A percentile compares a stretch with the other conserved stretches of the same genome.
phyloP scores from a whole-genome alignment of 169 alveolate genomes.

The Eimeria tenella region DNA sequence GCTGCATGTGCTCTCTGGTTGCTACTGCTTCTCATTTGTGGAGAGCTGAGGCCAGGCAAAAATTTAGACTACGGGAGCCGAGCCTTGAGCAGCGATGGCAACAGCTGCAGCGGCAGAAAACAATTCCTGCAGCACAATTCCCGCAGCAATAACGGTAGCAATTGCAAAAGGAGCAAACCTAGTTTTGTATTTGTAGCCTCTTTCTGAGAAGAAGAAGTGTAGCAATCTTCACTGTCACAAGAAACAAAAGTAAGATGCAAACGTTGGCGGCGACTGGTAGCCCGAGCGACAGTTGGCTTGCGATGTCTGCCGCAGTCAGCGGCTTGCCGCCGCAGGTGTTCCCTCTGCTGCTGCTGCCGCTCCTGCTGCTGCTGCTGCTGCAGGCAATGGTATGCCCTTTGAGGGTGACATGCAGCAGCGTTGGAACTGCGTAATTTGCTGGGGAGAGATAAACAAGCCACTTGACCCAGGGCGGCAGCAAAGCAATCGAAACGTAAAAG shows the following conservation, averaged over 20 bases:
- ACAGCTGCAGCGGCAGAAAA: neutral
- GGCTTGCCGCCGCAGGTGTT: neutral
- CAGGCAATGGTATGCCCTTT: neutral
- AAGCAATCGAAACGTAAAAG: neutral
- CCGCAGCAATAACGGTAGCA: neutral
- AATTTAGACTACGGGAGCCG: neutral
- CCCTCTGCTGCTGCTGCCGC: neutral
- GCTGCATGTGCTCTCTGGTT: neutral
- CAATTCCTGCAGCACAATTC: neutral
- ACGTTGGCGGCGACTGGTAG: neutral
- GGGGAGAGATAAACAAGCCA: slow-evolving; percentile 10
- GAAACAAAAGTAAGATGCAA: neutral
- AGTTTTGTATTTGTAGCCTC: slow-evolving; percentile 13
- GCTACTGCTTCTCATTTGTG: neutral
- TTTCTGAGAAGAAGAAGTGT: neutral
- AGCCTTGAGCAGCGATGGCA: neutral
- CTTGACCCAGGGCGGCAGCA: neutral
- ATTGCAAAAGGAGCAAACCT: neutral
- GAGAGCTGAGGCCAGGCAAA: too few species aligned
- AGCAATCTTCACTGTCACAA: neutral
- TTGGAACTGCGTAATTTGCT: neutral
- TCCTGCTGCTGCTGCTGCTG: neutral
- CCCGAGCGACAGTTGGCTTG: neutral
- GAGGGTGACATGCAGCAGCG: neutral
- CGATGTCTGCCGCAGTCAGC: neutral